Conservation (phyloP, 176 grass and related monocot genomes). For the Bolboschoenus planiculmis region DNA sequence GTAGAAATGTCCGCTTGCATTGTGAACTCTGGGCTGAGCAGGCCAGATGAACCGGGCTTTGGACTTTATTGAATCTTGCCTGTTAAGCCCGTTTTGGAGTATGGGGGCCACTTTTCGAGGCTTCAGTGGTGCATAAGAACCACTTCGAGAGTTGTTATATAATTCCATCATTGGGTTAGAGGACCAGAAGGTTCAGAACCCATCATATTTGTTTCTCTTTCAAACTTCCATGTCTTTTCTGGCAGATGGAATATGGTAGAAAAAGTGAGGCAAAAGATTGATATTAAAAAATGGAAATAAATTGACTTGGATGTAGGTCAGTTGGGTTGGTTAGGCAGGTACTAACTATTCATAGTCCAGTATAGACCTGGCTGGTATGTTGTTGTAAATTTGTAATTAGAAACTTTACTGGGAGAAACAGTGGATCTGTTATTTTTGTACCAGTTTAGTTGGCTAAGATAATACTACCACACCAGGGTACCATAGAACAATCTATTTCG, state of each 20-base stretch:
- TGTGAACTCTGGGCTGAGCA: slow-evolving; percentile 49
- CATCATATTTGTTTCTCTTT: slow-evolving; percentile 50
- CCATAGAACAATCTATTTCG: not conserved
- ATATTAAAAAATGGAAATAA: slow-evolving; percentile 22
- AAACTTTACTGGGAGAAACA: not conserved
- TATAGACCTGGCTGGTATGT: not conserved
- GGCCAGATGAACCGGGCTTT: slow-evolving; percentile 37
- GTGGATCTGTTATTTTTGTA: not conserved
- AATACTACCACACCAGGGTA: not conserved
- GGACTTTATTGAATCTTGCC: slow-evolving; percentile 52
- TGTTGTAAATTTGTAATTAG: not conserved
- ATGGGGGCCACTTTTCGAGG: slow-evolving; percentile 72
- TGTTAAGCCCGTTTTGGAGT: slow-evolving; percentile 35
- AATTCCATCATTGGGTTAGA: slow-evolving; percentile 45
- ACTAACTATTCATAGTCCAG: not conserved
- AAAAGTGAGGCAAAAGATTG: slow-evolving; percentile 53
- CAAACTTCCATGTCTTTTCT: slow-evolving; percentile 56
- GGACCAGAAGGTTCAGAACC: slow-evolving; percentile 29
- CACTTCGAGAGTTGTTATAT: slow-evolving; percentile 48
- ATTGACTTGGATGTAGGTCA: slow-evolving; percentile 40
- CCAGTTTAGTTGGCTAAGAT: not conserved
- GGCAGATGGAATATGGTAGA: slow-evolving; percentile 53
- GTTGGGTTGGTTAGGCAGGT: slow-evolving; percentile 6
- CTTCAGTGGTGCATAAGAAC: slow-evolving; percentile 42
- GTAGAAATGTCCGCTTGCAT: slow-evolving; percentile 59